These are phyloP conservation scores for Polyporus arcularius DNA, from an alignment of 768 basidiomycete genomes.

Conservation along the genomic window DNA sequence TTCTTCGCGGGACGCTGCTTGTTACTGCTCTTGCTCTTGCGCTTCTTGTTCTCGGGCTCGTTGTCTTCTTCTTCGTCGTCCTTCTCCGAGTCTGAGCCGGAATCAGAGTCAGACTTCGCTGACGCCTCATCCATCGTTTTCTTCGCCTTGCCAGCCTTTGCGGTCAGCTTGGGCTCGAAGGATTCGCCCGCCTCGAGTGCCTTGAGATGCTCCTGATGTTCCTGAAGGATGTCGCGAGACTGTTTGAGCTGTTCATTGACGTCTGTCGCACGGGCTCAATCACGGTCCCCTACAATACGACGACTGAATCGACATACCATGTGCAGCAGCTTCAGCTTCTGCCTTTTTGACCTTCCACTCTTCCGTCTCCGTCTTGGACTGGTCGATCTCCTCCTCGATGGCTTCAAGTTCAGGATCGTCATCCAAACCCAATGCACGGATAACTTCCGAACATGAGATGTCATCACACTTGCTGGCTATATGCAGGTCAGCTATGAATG, in stretches of 20 bases:
- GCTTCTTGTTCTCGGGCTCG: slow-evolving; percentile 42
- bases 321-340: slow-evolving; percentile 38
- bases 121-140: slow-evolving; percentile 12
- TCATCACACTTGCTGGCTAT: slow-evolving; percentile 66
- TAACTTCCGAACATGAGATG: slow-evolving; percentile 60
- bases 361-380: slow-evolving; percentile 35
- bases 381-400: slow-evolving; percentile 48
- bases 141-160: slow-evolving; percentile 25
- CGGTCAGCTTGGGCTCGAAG: slow-evolving; percentile 46
- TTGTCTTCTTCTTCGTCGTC: slow-evolving; percentile 13
- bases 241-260: slow-evolving; percentile 42
- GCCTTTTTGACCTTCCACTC: slow-evolving; percentile 45
- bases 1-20: slow-evolving; percentile 49
- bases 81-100: slow-evolving; percentile 17
- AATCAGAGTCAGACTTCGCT: neutral
- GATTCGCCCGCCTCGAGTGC: slow-evolving; percentile 47
- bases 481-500: neutral
- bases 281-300: neutral
- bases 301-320: slow-evolving; percentile 36
- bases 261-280: slow-evolving; percentile 28
- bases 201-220: slow-evolving; percentile 48
- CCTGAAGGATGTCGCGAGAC: slow-evolving; percentile 37
- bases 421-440: slow-evolving; percentile 49
- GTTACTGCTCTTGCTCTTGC: slow-evolving; percentile 46
- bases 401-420: slow-evolving; percentile 54